A percentile compares a stretch with the other conserved stretches of the same genome.
Evolutionary conservation across 306 rosid genomes (phyloP).

Genomic region (Quercus wislizeni): DNA sequence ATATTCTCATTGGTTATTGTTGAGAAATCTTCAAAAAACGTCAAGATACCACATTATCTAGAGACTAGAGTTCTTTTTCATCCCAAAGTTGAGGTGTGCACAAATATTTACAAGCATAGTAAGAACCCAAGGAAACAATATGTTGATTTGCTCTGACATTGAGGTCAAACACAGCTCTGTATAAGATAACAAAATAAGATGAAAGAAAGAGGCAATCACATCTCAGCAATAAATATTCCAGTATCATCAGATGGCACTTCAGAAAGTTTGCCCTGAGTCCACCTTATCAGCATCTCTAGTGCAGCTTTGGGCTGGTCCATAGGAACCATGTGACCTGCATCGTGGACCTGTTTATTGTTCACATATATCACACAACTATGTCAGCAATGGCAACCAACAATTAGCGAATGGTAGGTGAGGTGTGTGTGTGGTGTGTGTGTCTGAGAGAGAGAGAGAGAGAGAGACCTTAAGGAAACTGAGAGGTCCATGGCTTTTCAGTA

Average conservation of each 20-base stretch:
- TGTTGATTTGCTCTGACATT: background rate
- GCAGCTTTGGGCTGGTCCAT: constrained; percentile 99
- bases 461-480: constrained; percentile 89
- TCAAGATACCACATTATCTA: background rate
- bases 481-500: constrained; percentile 74
- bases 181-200: background rate
- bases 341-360: constrained; percentile 63
- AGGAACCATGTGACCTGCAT: constrained; percentile 99
- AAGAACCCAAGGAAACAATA: constrained; percentile 21
- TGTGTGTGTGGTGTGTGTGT: background rate
- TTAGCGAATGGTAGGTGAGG: background rate
- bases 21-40: background rate
- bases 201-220: constrained; percentile 35
- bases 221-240: constrained; percentile 51
- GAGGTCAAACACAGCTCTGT: background rate
- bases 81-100: background rate
- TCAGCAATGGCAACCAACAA: constrained; percentile 8
- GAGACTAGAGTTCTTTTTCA: background rate
- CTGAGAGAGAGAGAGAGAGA: constrained; percentile 2
- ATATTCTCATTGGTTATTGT: background rate
- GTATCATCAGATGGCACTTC: constrained; percentile 30
- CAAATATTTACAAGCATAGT: constrained; percentile 17
- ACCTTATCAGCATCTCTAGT: constrained; percentile 81
- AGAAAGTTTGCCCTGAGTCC: constrained; percentile 76
- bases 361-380: constrained; percentile 6